A percentile compares a stretch with the other conserved stretches of the same genome.
Evolutionary conservation across 345 rosid species (phyloP).

Genomic region (Eucalyptus erythrocorys): DNA sequence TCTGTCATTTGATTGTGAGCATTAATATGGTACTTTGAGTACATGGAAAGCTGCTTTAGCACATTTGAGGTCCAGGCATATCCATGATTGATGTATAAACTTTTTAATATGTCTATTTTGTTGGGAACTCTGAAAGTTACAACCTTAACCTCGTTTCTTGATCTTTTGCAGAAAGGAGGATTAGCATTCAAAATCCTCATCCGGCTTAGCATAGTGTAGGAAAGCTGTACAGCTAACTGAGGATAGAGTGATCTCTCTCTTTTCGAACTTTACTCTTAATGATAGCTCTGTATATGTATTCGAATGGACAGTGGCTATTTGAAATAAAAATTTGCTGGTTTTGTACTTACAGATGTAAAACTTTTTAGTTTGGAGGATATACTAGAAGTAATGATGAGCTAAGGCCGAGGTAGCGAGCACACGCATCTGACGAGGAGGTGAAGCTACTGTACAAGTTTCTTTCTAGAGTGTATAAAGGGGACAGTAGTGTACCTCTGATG

Average conservation of each 20-base stretch:
- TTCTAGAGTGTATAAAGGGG: constrained; percentile 15
- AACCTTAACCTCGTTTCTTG: background rate
- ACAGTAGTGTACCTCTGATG: constrained; percentile 7
- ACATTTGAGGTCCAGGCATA: background rate
- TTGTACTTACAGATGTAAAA: constrained; percentile 36
- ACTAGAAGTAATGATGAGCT: constrained; percentile 7
- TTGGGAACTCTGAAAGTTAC: background rate
- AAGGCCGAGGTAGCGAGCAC: background rate
- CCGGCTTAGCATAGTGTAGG: constrained; percentile 13
- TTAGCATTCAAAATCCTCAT: constrained; percentile 38
- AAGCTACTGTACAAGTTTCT: constrained; percentile 18
- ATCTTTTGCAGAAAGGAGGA: constrained; percentile 45
- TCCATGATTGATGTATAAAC: background rate
- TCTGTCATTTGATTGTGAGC: background rate
- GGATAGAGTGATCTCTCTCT: constrained; percentile 7
- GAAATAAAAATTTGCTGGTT: constrained; percentile 17
- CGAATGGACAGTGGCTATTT: constrained; percentile 14
- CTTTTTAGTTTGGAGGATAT: background rate
- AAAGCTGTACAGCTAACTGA: constrained; percentile 60
- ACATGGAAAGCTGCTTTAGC: background rate
- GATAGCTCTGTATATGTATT: background rate
- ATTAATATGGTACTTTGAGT: background rate
- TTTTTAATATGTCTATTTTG: too few species aligned
- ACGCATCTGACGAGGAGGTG: background rate
- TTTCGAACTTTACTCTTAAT: background rate